Conservation (phyloP, 2,329 filamentous ascomycete species). For the Fusarium anthophilum region DNA sequence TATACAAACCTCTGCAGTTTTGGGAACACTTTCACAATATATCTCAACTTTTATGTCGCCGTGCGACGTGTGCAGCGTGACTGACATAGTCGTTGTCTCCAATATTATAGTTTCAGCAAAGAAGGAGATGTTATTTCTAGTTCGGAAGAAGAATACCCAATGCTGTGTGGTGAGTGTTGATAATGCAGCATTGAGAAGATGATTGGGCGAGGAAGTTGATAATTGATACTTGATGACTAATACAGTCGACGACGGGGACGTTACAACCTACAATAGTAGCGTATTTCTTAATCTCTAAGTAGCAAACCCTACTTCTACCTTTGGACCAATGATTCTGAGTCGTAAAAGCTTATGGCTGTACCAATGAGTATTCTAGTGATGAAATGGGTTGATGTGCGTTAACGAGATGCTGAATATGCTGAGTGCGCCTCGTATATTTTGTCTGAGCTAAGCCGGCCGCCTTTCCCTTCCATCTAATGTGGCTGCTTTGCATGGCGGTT, state of each 20-base stretch:
- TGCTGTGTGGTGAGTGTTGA: not conserved
- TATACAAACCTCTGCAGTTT: conserved; percentile 79
- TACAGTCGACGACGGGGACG: not conserved
- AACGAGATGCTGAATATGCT: not conserved
- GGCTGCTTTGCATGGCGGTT: not conserved
- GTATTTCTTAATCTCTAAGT: too few relatives aligned
- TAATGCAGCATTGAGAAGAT: not conserved
- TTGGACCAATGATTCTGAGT: not conserved
- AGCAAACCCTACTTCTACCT: not conserved
- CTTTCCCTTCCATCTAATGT: not conserved
- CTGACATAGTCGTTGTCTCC: conserved; percentile 60
- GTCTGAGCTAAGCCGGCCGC: not conserved
- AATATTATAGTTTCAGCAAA: not conserved
- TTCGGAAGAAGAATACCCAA: not conserved
- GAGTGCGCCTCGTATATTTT: not conserved
- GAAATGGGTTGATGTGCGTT: not conserved
- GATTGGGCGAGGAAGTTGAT: not conserved
- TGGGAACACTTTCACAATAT: conserved; percentile 94
- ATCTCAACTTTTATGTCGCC: conserved; percentile 95
- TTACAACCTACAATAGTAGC: not conserved
- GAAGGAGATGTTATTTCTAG: not conserved
- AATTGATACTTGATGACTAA: conserved; percentile 8
- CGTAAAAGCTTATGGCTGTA: too few relatives aligned
- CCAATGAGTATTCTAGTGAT: not conserved
- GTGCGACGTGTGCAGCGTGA: conserved; percentile 83